phyloP scores from a whole-genome alignment of 495 filamentous ascomycete species.

The Tuber microsphaerosporum region DNA sequence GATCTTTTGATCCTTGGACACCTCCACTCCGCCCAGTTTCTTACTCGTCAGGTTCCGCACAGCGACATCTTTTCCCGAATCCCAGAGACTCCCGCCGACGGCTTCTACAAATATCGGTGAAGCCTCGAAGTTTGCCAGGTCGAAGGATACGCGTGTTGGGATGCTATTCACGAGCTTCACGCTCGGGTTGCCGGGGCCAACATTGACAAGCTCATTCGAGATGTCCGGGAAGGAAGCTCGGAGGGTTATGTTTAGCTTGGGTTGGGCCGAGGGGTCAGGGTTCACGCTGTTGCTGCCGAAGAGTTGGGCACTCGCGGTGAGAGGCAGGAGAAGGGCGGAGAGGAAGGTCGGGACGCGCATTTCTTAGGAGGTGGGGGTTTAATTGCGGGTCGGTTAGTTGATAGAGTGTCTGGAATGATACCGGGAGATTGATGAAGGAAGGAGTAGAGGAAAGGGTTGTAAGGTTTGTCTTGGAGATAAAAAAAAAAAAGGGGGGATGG shows the following conservation, averaged over 20 bases:
- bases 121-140: constrained; percentile 76
- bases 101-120: constrained; percentile 66
- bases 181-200: constrained; percentile 66
- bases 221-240: constrained; percentile 68
- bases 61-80: constrained; percentile 13
- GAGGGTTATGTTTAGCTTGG: constrained; percentile 64
- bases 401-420: not conserved
- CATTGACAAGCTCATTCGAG: constrained; percentile 46
- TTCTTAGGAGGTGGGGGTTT: not conserved
- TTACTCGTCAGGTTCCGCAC: constrained; percentile 68
- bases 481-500: not conserved
- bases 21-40: constrained; percentile 51
- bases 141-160: constrained; percentile 73
- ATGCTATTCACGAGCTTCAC: constrained; percentile 91
- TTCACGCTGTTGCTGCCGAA: constrained; percentile 17
- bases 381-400: not conserved
- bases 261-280: constrained; percentile 23
- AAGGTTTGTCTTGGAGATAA: not conserved
- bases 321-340: constrained; percentile 22
- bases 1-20: constrained; percentile 52
- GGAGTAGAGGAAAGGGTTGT: not conserved
- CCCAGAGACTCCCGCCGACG: constrained; percentile 67
- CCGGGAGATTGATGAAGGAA: not conserved
- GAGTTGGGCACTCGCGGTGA: constrained; percentile 30
- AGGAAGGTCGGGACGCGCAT: constrained; percentile 18